A percentile compares a stretch with the other conserved stretches of the same genome.
Evolutionary conservation across 1,284 basidiomycete species (phyloP).

Genomic region (Laetiporus sulphureus): DNA sequence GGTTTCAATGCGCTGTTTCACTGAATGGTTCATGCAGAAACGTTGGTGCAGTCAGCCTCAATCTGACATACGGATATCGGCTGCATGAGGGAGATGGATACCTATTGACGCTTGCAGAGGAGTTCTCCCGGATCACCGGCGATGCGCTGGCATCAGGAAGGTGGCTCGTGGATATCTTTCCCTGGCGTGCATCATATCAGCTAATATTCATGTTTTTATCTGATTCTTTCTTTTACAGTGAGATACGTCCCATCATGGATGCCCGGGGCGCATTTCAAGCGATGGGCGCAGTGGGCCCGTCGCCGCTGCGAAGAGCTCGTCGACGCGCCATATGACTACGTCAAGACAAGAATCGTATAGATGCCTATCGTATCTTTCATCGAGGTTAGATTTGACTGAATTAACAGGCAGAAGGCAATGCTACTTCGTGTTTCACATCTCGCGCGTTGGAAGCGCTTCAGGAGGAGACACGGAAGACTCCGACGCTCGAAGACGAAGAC

Average conservation of each 20-base stretch:
- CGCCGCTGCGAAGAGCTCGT: slow-evolving; percentile 1
- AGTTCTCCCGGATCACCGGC: neutral
- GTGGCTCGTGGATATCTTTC: neutral
- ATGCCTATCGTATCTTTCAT: neutral
- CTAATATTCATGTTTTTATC: neutral
- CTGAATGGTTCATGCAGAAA: neutral
- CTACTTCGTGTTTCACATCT: neutral
- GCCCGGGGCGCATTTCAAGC: slow-evolving; percentile 7
- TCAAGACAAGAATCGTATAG: neutral
- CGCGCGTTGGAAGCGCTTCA: neutral
- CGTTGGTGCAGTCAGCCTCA: neutral
- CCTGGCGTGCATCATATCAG: neutral
- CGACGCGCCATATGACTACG: neutral
- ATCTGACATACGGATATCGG: neutral
- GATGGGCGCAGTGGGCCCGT: slow-evolving; percentile 4
- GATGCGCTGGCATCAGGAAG: neutral
- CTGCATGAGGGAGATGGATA: neutral
- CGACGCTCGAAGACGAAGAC: neutral
- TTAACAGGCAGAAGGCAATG: neutral
- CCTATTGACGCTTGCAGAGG: neutral
- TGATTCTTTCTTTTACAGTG: neutral
- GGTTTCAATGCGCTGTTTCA: neutral
- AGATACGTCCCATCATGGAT: slow-evolving; percentile 5
- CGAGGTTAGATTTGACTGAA: neutral
- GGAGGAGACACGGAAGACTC: neutral